phyloP scores from a whole-genome alignment of 495 filamentous ascomycete genomes.

The Trichocladium antarcticum region DNA sequence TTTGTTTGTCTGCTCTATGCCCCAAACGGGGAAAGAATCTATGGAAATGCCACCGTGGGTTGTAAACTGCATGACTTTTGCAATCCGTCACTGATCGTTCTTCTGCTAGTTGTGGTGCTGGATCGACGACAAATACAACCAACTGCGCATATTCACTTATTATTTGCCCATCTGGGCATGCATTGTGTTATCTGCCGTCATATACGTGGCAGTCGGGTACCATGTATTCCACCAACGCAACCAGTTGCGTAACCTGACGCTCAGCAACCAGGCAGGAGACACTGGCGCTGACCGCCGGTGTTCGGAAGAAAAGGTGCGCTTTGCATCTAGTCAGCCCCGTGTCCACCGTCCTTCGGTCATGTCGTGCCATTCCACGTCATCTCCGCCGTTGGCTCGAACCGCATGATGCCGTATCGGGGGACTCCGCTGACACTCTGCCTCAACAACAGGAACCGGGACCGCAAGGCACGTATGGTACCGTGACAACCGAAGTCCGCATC shows the following conservation, averaged over 20 bases:
- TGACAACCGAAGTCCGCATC: conserved; percentile 30
- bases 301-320: conserved; percentile 34
- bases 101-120: conserved; percentile 66
- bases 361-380: conserved; percentile 6
- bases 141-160: conserved; percentile 63
- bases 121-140: conserved; percentile 56
- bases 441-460: neutral
- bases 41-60: conserved; percentile 58
- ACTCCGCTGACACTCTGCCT: neutral
- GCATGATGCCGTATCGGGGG: neutral
- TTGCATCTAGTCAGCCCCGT: neutral
- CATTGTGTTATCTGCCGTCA: conserved; percentile 53
- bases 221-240: conserved; percentile 54
- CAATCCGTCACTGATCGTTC: neutral
- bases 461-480: conserved; percentile 23
- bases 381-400: neutral
- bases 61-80: neutral
- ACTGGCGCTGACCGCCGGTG: conserved; percentile 18
- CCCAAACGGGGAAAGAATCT: conserved; percentile 42
- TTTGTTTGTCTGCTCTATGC: conserved; percentile 50
- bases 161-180: conserved; percentile 83
- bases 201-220: conserved; percentile 61
- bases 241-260: conserved; percentile 41
- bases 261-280: conserved; percentile 28
- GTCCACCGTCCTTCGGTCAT: neutral